Evolutionary conservation across 2,329 filamentous ascomycete species (phyloP), one percentile per base, ranked within the genome.

Genomic region (Fusarium chaquense): DNA sequence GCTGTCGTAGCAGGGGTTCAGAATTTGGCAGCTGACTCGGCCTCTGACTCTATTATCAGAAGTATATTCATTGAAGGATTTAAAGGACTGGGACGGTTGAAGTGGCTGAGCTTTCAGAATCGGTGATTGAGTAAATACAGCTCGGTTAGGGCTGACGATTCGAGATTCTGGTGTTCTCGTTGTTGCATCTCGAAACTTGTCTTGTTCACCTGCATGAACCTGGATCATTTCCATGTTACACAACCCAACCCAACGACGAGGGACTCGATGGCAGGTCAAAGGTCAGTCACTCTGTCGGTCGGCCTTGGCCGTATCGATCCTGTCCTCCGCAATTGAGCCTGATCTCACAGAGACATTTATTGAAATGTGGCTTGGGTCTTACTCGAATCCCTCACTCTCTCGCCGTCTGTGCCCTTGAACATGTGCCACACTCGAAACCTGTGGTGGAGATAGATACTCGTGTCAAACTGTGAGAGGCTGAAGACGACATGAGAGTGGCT

Each of bases 381-480:
- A 62, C 66, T 50, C 52, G 55, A 38, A 52, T 35, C 28, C 30
- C 22, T 36, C 18, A 20, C 35, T 38, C 32, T 51, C 16, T 35
- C 33, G 47, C 24, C 56, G 52, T 40, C 43, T 67, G 44, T 26
- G 55, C 24, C 56, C 45, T 46, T 61, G 53, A 50, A 61, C 68
- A 67, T 73, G 73, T 74, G 73, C 71, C 70, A 75, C 71, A 72
- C 62, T 62, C 50, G 40, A 54, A 51, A 54, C 47, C 44, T 55
- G 44, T 53, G 36, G 68, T 71, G 69, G 59, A 58, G 66, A 69
- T 52, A 43, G 26, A 65, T 54, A 72, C 65, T 78, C 76, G 76
- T 78, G 76, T 78, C 76, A 71, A 64, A 50, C 74, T 76, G 67
- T 78, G 76, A 78, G 75, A 78, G 76, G 76, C 72, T 69, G 63